Conservation (phyloP, 495 filamentous ascomycete species). For the Tuber microsphaerosporum region DNA sequence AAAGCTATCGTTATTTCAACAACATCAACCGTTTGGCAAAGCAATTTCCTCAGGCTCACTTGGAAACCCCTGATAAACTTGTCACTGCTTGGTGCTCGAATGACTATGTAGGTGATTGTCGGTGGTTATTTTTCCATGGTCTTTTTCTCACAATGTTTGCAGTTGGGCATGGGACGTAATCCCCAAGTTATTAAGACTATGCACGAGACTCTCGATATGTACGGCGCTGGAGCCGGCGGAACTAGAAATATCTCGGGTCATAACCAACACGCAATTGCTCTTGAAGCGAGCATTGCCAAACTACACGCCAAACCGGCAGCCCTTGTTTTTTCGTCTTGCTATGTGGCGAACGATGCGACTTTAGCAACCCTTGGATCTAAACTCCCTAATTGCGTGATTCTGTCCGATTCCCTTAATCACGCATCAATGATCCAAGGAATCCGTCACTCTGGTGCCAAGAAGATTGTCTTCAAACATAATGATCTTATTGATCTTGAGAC, state of each 20-base stretch:
- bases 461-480: constrained; percentile 98
- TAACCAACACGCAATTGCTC: constrained; percentile 81
- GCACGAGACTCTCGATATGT: constrained; percentile 90
- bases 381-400: constrained; percentile 87
- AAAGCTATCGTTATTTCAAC: constrained; percentile 99
- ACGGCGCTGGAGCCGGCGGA: constrained; percentile 90
- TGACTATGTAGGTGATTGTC: constrained; percentile 56
- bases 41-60: constrained; percentile 92
- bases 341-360: constrained; percentile 95
- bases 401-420: constrained; percentile 93
- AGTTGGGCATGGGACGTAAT: constrained; percentile 89
- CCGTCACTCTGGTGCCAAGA: constrained; percentile 88
- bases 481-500: constrained; percentile 81
- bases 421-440: constrained; percentile 99
- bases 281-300: constrained; percentile 79
- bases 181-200: constrained; percentile 76
- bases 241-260: constrained; percentile 97
- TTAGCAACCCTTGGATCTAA: constrained; percentile 93
- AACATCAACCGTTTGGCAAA: constrained; percentile 98
- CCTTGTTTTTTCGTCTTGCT: constrained; percentile 93
- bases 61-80: constrained; percentile 71
- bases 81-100: constrained; percentile 99
- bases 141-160: constrained; percentile 2
- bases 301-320: constrained; percentile 83
- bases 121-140: background rate